A percentile compares a stretch with the other conserved stretches of the same genome.
phyloP scores from a whole-genome alignment of 345 rosid species.

The Cardamine resedifolia region DNA sequence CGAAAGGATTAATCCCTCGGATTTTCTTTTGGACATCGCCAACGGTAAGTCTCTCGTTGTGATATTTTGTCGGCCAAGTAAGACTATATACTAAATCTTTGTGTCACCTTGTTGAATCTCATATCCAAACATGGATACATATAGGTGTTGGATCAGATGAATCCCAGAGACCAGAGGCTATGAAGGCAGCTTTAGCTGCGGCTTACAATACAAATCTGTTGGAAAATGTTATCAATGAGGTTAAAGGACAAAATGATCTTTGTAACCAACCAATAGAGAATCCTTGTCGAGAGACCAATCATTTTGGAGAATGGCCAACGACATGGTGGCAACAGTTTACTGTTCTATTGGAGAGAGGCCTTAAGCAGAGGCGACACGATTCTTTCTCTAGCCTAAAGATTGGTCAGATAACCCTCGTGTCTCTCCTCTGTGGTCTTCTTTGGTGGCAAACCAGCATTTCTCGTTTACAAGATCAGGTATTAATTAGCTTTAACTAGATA shows the following conservation, averaged over 20 bases:
- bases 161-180: constrained; percentile 29
- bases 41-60: constrained; percentile 58
- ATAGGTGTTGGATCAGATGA: constrained; percentile 47
- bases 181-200: constrained; percentile 42
- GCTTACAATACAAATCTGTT: constrained; percentile 44
- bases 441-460: constrained; percentile 71
- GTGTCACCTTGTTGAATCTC: background rate
- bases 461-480: constrained; percentile 70
- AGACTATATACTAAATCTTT: background rate
- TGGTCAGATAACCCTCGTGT: constrained; percentile 65
- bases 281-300: constrained; percentile 17
- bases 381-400: constrained; percentile 69
- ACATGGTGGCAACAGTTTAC: constrained; percentile 85
- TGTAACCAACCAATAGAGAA: constrained; percentile 17
- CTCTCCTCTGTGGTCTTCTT: constrained; percentile 76
- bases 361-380: constrained; percentile 80
- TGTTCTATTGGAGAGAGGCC: constrained; percentile 69
- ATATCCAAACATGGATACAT: background rate
- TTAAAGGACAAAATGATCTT: constrained; percentile 26
- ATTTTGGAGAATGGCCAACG: constrained; percentile 66
- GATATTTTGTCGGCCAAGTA: background rate
- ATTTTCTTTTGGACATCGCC: constrained; percentile 92
- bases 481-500: background rate
- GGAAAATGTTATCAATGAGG: constrained; percentile 39
- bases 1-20: constrained; percentile 69